A percentile compares a stretch with the other conserved stretches of the same genome.
phyloP scores from a whole-genome alignment of 1,284 basidiomycete genomes.

The Blastosporella zonata region DNA sequence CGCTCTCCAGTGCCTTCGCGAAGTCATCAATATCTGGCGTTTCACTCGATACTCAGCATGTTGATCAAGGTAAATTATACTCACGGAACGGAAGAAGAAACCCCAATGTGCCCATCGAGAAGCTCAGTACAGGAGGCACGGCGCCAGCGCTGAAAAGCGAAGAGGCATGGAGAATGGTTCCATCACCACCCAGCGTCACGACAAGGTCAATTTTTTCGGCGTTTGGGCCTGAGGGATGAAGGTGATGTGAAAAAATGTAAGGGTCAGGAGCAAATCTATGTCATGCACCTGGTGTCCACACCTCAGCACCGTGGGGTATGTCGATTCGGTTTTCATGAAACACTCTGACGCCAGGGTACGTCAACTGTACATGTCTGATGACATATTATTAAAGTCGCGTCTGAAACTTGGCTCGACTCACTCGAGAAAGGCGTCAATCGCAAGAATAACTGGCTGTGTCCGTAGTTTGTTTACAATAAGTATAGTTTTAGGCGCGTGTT shows the following conservation, averaged over 20 bases:
- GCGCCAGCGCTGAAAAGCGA: constrained; percentile 86
- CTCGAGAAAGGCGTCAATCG: constrained; percentile 69
- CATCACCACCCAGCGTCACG: constrained; percentile 92
- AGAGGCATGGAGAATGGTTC: constrained; percentile 93
- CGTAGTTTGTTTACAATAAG: constrained; percentile 76
- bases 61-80: constrained; percentile 28
- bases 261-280: not conserved
- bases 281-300: constrained; percentile 58
- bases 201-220: constrained; percentile 78
- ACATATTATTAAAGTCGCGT: constrained; percentile 1
- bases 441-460: constrained; percentile 69
- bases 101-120: constrained; percentile 94
- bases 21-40: constrained; percentile 77
- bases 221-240: constrained; percentile 35
- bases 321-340: constrained; percentile 73
- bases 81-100: constrained; percentile 93
- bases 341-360: constrained; percentile 70
- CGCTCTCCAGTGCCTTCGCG: constrained; percentile 73
- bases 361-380: constrained; percentile 57
- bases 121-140: constrained; percentile 93
- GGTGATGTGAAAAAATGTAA: not conserved
- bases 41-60: constrained; percentile 9
- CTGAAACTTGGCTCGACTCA: constrained; percentile 29
- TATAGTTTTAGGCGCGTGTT: constrained; percentile 44
- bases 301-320: constrained; percentile 60